A percentile compares a stretch with the other conserved stretches of the same genome.
These are phyloP conservation scores for Auricularia cornea DNA, from an alignment of 768 basidiomycete species.

Conservation along the genomic window DNA sequence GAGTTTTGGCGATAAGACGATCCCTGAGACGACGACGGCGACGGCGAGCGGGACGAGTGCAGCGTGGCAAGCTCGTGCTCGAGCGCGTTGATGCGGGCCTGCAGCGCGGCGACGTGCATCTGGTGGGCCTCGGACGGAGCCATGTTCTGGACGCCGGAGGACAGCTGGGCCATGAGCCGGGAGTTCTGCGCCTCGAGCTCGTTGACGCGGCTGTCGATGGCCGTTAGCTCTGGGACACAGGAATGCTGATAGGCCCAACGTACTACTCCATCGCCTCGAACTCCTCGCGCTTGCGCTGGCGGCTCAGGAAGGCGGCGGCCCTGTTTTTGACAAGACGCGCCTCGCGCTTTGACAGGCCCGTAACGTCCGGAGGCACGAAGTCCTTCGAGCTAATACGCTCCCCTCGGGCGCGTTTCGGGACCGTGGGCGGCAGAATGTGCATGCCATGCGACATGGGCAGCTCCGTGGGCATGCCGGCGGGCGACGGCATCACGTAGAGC, in stretches of 20 bases:
- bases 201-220: constrained; percentile 56
- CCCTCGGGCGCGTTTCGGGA: constrained; percentile 28
- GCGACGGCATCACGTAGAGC: neutral
- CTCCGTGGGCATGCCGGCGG: neutral
- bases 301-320: constrained; percentile 83
- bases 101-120: neutral
- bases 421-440: neutral
- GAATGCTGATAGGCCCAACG: constrained; percentile 27
- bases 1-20: neutral
- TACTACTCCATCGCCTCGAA: constrained; percentile 88
- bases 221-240: constrained; percentile 2
- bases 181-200: constrained; percentile 81
- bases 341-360: constrained; percentile 82
- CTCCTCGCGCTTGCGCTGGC: constrained; percentile 87
- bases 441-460: neutral
- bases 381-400: constrained; percentile 61
- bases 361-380: constrained; percentile 82
- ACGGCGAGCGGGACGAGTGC: neutral
- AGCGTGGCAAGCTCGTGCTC: constrained; percentile 3
- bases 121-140: constrained; percentile 5
- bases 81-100: constrained; percentile 1
- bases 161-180: constrained; percentile 40
- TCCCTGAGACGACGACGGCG: neutral
- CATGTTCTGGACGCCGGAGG: neutral
- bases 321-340: constrained; percentile 88